Base-by-base conservation (phyloP, 805 yeast species). In the Saccharomycopsis babjevae region DNA sequence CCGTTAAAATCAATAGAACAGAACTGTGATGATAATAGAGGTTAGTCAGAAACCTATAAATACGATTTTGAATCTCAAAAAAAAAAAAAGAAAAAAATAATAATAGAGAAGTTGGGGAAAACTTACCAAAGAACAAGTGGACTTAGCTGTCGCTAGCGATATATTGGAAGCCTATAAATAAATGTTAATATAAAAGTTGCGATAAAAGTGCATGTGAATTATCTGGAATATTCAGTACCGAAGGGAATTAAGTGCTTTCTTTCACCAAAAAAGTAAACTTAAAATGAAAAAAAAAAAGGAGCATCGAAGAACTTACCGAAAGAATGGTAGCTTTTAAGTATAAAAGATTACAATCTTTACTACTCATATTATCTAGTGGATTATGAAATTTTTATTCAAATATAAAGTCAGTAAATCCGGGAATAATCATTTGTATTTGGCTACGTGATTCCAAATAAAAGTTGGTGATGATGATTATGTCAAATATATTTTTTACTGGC, bases 1-100 rank as follows among this genome's bases (percentile, higher is more conserved):
- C 46, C 63, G 18, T 61, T 61, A 30, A 63, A 61, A 11, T 38
- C 25, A n/a, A 63, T 8, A n/a, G 59, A 56, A 11, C 46, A 56
- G 43, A 60, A 60, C 62, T 59, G 39, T 16, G 8, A 16, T 16
- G 34, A 46, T 16, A 22, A 46, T 16, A 46, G 8, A 46, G 28
- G 52, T 46, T 46, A 46, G 52, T 46, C 22, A 46, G 13, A 7
- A 13, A 34, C 5, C 5, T 34, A 7, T 8, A 3, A 13, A 34
- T 7, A 13, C 38, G 11, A 2, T 34, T 13, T 34, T 34, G 32
- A 25, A 22, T n/a, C 13, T 18, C 25, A 11, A 3, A 20, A 46
- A 46, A 22, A 40, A 40, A 40, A 18, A 40, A 40, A 18, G 18
- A 39, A 39, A 39, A 5, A 39, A 15, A 40, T 22, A n/a, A 10